Evolutionary conservation across 805 yeast species (phyloP).

Genomic region (Starmerella bombicola): DNA sequence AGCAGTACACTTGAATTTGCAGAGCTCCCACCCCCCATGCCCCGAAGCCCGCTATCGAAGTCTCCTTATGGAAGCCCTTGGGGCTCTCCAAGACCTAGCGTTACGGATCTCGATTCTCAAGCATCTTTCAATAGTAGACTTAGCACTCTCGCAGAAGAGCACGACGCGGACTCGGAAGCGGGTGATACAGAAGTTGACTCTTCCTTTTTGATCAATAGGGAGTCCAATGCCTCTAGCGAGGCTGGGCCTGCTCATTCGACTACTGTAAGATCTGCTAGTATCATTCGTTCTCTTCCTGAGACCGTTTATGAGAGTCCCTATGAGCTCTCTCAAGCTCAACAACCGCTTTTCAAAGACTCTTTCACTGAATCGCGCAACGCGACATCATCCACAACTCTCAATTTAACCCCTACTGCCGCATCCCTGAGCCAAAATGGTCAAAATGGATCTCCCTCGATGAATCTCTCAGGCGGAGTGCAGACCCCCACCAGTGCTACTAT

Average conservation of each 20-base stretch:
- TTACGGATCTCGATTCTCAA: constrained; percentile 5
- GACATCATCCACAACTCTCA: not conserved
- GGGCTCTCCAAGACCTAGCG: constrained; percentile 15
- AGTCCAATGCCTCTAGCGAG: not conserved
- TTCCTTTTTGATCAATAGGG: not conserved
- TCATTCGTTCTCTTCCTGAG: not conserved
- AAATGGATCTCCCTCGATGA: not conserved
- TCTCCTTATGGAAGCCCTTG: constrained; percentile 13
- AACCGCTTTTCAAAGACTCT: constrained; percentile 10
- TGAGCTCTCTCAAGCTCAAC: not conserved
- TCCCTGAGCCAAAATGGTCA: not conserved
- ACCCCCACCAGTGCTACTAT: constrained; percentile 1
- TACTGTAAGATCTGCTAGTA: not conserved
- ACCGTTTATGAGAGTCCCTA: not conserved
- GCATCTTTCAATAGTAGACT: constrained; percentile 5
- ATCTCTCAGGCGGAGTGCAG: no score
- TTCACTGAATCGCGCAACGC: not conserved
- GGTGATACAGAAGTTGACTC: constrained; percentile 5
- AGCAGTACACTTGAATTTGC: not conserved
- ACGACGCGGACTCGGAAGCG: constrained; percentile 5
- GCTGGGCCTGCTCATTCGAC: not conserved
- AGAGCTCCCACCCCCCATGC: constrained; percentile 1
- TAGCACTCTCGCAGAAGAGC: constrained; percentile 15
- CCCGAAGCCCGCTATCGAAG: constrained; percentile 12
- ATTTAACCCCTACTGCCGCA: not conserved